Base-by-base conservation (phyloP, 495 filamentous ascomycete genomes). In the Sabuloglossum arenarium region DNA sequence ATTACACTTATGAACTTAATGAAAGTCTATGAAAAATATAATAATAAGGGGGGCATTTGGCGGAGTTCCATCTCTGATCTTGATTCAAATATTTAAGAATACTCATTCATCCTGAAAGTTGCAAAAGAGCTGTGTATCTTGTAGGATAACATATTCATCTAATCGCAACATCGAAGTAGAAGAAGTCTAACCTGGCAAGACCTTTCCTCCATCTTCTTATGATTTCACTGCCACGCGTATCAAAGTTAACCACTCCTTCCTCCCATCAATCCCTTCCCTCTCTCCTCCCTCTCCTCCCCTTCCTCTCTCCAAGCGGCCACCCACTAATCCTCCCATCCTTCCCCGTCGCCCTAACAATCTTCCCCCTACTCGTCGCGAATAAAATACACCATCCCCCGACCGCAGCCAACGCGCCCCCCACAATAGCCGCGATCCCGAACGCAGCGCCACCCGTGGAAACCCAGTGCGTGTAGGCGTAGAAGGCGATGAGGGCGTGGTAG, bases 291-390 rank as follows among this genome's bases (percentile, higher is more conserved):
- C 58, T 72, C 77, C 50, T 72, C 75, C 51, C 78, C 65, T 81
- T 79, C 61, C 72, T 70, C 64, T 90, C 93, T 62, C 74, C 77
- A 62, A 89, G 93, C n/a, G 87, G 88, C 63, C 81, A 94, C 27
- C 84, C 82, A 57, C 81, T 78, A 14, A 78, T 86, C 63, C 84
- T 73, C 71, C 86, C 85, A 64, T 91, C 87, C 5, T 79, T 83
- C 0, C 85, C 85, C 0, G 83, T 90, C 66, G 75, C 77, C 58
- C 75, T 71, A 62, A 75, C 82, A 52, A 88, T 81, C 54, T 71
- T 69, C 1, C 77, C 79, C 59, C 76, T 68, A 24, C 74, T 78
- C 39, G 71, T 81, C 0, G 74, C 85, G 63, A 93, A 94, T 42
- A 93, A 62, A 53, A 87, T 60, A 60, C 80, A 80, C 85, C 85